These are phyloP conservation scores for Rhodotorula taiwanensis DNA, from an alignment of 768 basidiomycete species.

Conservation along the genomic window DNA sequence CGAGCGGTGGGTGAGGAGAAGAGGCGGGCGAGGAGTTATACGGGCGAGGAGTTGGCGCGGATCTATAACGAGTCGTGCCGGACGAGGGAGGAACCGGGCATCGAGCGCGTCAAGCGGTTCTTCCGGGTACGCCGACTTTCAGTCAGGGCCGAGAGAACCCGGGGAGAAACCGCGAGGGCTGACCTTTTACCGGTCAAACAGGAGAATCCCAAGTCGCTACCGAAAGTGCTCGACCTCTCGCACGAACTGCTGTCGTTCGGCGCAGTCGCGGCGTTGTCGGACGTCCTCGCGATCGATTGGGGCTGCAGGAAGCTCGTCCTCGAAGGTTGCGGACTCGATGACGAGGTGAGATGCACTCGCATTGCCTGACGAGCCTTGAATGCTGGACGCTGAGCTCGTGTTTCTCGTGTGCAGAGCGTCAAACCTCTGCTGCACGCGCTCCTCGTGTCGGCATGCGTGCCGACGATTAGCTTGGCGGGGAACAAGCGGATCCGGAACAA, in stretches of 20 bases:
- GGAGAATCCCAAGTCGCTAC: slow-evolving; percentile 48
- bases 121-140: slow-evolving; percentile 24
- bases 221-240: slow-evolving; percentile 71
- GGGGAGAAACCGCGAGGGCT: too few species aligned
- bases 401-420: slow-evolving; percentile 53
- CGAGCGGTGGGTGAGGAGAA: slow-evolving; percentile 40
- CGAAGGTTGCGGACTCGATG: slow-evolving; percentile 79
- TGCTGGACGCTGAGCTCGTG: background rate
- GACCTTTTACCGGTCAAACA: too few species aligned
- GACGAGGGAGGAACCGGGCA: slow-evolving; percentile 44
- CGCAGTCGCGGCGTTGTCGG: slow-evolving; percentile 72
- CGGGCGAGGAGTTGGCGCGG: slow-evolving; percentile 68
- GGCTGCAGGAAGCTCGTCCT: slow-evolving; percentile 77
- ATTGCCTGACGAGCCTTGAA: too few species aligned
- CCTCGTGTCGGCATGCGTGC: slow-evolving; percentile 70
- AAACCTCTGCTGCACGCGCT: slow-evolving; percentile 87
- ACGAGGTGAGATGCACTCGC: slow-evolving; percentile 53
- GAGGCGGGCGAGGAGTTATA: slow-evolving; percentile 58
- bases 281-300: slow-evolving; percentile 89
- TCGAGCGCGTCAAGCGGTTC: slow-evolving; percentile 31
- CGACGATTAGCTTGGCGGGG: slow-evolving; percentile 76
- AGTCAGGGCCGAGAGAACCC: slow-evolving; percentile 8
- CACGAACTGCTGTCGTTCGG: slow-evolving; percentile 65
- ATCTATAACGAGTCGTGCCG: slow-evolving; percentile 45
- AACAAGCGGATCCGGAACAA: slow-evolving; percentile 70